A percentile compares a stretch with the other conserved stretches of the same genome.
These are phyloP conservation scores for Russula emetica DNA, from an alignment of 768 basidiomycete genomes.

Conservation along the genomic window DNA sequence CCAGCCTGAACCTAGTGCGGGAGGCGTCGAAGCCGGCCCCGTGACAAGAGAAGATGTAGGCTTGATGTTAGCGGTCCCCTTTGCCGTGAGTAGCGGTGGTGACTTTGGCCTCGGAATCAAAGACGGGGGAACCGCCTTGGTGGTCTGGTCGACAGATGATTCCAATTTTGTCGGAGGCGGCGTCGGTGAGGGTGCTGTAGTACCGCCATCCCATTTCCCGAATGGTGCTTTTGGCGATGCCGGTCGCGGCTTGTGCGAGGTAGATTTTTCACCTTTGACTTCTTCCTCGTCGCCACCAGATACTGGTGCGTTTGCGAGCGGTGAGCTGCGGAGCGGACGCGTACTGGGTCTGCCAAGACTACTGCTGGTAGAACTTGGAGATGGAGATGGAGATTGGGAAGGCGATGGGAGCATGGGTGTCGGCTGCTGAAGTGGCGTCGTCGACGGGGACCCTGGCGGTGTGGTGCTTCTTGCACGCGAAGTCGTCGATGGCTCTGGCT, in stretches of 20 bases:
- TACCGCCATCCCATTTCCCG: constrained; percentile 29
- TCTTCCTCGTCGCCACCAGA: constrained; percentile 44
- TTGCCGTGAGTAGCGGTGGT: constrained; percentile 31
- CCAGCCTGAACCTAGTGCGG: background rate
- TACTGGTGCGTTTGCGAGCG: constrained; percentile 54
- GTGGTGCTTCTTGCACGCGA: constrained; percentile 49
- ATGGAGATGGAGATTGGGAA: constrained; percentile 36
- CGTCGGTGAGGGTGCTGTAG: constrained; percentile 3
- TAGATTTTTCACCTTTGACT: constrained; percentile 30
- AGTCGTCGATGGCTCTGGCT: constrained; percentile 11
- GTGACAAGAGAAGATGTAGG: background rate
- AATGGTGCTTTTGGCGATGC: constrained; percentile 41
- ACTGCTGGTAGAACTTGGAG: constrained; percentile 42
- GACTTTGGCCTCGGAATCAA: constrained; percentile 44
- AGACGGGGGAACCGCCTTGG: constrained; percentile 20
- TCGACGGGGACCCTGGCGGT: constrained; percentile 60
- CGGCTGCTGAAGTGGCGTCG: constrained; percentile 35
- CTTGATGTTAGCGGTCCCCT: background rate
- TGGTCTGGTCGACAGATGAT: constrained; percentile 1
- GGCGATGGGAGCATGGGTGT: constrained; percentile 36
- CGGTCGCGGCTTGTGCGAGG: constrained; percentile 36
- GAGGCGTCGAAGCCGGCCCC: background rate
- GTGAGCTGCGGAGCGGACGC: constrained; percentile 71
- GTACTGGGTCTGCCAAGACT: constrained; percentile 59
- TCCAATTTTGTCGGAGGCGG: constrained; percentile 11